Evolutionary conservation across 192 early-diverging fungal species (phyloP), one percentile per base, ranked within the genome.

Genomic region (Gaertneriomyces sp.): DNA sequence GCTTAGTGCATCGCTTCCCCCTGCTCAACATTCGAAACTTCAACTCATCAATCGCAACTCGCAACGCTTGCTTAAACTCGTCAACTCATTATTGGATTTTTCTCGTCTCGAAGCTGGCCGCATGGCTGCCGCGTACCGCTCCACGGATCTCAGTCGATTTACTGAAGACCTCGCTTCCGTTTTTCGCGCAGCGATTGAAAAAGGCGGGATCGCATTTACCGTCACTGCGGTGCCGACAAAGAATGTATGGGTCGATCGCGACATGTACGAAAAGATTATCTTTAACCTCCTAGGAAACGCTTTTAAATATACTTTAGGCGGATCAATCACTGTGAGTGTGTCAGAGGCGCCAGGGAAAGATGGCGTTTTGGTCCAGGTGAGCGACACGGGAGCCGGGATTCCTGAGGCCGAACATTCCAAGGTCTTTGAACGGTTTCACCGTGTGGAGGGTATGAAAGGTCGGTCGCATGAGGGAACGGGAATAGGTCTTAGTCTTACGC

Each of bases 211-310:
- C 5, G 11, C 64, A 67, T 45, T 75, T 73, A 43, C 76, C 75
- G 71, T 78, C 70, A 62, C 79, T 56, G 38, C 68, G 68, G 57
- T n/a, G 58, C 60, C 3, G 33, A 68, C 62, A 66, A 72, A 8
- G 79, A 72, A 33, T 44, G 68, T 69, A 2, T 63, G 46, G 11
- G 47, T 69, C 2, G 66, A 68, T 49, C 16, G 58, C 10, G 80
- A 81, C 39, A 79, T 83, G 78, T 81, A 75, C 66, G 71, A 74
- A 42, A 81, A 76, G 7, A 76, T 83, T 43, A 59, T 84, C 33
- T 77, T 80, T 19, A 84, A 84, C 49, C 60, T 84, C 33, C 63
- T 81, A 60, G 72, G 2, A 45, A 85, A 85, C 39, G 83, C 83
- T 0, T 78, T 83, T 66, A 85, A 85, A 44, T 78, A 79, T 49